phyloP scores from a whole-genome alignment of 495 filamentous ascomycete species.

The Penicillium robsamsonii region DNA sequence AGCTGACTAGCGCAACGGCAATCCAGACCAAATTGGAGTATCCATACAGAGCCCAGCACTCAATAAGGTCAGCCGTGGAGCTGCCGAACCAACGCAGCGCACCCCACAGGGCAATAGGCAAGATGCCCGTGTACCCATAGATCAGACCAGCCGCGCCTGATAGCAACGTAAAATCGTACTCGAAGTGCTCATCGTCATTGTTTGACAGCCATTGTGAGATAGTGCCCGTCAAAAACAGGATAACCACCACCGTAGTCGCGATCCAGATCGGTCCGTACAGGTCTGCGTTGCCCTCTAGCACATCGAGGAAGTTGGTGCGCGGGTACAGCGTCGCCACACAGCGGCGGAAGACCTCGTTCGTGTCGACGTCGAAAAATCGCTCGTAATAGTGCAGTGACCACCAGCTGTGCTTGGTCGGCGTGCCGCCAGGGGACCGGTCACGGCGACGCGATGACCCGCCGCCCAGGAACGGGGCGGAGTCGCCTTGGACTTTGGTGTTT shows the following conservation, averaged over 20 bases:
- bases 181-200: conserved; percentile 59
- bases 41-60: conserved; percentile 92
- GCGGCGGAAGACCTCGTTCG: conserved; percentile 75
- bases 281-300: conserved; percentile 95
- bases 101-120: conserved; percentile 84
- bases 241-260: conserved; percentile 93
- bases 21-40: conserved; percentile 97
- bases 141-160: conserved; percentile 81
- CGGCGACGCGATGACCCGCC: conserved; percentile 45
- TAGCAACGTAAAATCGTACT: conserved; percentile 85
- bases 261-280: conserved; percentile 98
- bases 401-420: conserved; percentile 75
- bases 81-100: conserved; percentile 91
- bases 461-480: conserved; percentile 61
- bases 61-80: conserved; percentile 74
- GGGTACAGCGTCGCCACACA: conserved; percentile 85
- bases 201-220: conserved; percentile 82
- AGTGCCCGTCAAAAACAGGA: conserved; percentile 90
- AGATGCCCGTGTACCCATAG: conserved; percentile 86
- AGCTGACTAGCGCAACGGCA: conserved; percentile 85
- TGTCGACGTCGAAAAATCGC: conserved; percentile 98
- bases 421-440: conserved; percentile 44
- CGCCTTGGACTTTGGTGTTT: conserved; percentile 55
- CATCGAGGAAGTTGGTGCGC: conserved; percentile 89
- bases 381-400: conserved; percentile 94